Evolutionary conservation across 2,329 filamentous ascomycete genomes (phyloP).

Genomic region (Fusarium falciforme): DNA sequence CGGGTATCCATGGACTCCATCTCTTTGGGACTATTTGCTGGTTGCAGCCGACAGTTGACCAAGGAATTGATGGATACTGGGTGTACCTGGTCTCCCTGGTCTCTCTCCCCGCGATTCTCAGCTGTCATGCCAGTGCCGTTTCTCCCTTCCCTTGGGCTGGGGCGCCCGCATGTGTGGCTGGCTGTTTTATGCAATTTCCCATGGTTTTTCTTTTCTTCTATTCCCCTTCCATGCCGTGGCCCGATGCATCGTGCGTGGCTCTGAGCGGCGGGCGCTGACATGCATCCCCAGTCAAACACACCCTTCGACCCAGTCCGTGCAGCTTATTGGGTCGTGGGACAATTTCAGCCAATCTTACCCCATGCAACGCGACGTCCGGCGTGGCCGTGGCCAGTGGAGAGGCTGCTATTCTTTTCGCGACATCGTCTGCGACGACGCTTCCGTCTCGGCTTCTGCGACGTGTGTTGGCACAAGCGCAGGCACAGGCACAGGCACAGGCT

Average conservation of each 20-base stretch:
- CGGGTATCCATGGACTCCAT: slow-evolving; percentile 5
- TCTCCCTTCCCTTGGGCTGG: slow-evolving; percentile 12
- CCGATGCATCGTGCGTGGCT: slow-evolving; percentile 22
- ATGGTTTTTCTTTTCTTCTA: slow-evolving; percentile 38
- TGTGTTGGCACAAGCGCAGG: slow-evolving; percentile 32
- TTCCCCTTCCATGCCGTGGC: slow-evolving; percentile 36
- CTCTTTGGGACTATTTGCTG: slow-evolving; percentile 8
- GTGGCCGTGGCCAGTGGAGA: slow-evolving; percentile 82
- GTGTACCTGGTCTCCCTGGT: slow-evolving; percentile 17
- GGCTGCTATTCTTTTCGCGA: slow-evolving; percentile 89
- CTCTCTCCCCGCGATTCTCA: slow-evolving; percentile 33
- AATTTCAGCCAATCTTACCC: slow-evolving; percentile 84
- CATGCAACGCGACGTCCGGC: slow-evolving; percentile 83
- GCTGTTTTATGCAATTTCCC: slow-evolving; percentile 43
- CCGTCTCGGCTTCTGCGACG: slow-evolving; percentile 48
- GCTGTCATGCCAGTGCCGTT: slow-evolving; percentile 26
- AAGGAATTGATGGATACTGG: slow-evolving; percentile 24
- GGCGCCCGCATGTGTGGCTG: slow-evolving; percentile 24
- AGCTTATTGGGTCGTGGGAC: slow-evolving; percentile 93
- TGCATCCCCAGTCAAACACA: slow-evolving; percentile 65
- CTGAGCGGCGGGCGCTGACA: slow-evolving; percentile 40
- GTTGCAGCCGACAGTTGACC: slow-evolving; percentile 6
- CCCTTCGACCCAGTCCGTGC: slow-evolving; percentile 74
- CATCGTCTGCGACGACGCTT: slow-evolving; percentile 83
- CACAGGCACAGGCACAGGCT: slow-evolving; percentile 23